phyloP scores from a whole-genome alignment of 352 stramenopile species.

The Aphanomyces euteiches region DNA sequence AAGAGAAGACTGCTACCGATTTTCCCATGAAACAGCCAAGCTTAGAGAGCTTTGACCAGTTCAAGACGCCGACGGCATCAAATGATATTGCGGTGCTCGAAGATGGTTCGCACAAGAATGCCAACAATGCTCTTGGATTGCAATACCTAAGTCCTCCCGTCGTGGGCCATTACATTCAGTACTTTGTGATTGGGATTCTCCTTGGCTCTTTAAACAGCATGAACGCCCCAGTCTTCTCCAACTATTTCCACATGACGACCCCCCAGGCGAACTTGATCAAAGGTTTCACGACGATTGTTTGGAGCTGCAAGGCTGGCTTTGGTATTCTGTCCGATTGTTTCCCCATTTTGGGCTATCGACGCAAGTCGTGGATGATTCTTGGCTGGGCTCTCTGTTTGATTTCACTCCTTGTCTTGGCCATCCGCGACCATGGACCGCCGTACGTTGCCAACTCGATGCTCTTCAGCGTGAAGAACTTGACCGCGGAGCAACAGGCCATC shows the following conservation, averaged over 20 bases:
- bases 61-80: no score
- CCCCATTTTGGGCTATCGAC: conserved; percentile 20
- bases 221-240: conserved; percentile 2
- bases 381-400: conserved; percentile 2
- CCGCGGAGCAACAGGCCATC: neutral
- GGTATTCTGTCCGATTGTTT: conserved; percentile 21
- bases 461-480: neutral
- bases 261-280: neutral
- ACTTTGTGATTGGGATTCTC: conserved; percentile 12
- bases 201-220: neutral
- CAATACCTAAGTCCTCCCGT: neutral
- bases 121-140: no score
- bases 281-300: conserved; percentile 3
- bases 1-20: no score
- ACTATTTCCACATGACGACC: conserved; percentile 8
- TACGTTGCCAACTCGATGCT: neutral
- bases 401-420: neutral
- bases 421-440: neutral
- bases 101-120: no score
- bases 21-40: no score
- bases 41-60: no score
- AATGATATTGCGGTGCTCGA: no score
- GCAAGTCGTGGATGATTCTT: conserved; percentile 29
- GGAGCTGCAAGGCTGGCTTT: conserved; percentile 24
- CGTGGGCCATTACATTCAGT: conserved; percentile 9